These are phyloP conservation scores for Rhizopus delemar DNA, from an alignment of 371 early-diverging fungal species.

Conservation along the genomic window DNA sequence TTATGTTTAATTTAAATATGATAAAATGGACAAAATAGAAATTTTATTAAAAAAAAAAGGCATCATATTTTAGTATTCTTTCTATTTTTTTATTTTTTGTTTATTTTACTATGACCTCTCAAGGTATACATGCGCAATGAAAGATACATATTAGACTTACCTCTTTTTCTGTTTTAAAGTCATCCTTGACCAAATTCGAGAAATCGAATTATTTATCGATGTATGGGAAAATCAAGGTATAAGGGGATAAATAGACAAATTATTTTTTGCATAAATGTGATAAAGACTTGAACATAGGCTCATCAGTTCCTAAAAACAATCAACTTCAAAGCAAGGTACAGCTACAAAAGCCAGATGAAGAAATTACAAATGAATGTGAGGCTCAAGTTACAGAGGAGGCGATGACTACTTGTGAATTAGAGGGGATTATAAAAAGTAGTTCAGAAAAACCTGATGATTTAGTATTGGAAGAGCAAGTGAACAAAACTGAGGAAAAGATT, in stretches of 20 bases:
- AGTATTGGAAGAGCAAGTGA: too few relatives aligned
- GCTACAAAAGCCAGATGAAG: constrained; percentile 3
- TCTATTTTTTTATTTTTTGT: background rate
- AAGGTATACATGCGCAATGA: background rate
- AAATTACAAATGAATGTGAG: background rate
- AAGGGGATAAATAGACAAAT: constrained; percentile 3
- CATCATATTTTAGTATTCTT: constrained; percentile 1
- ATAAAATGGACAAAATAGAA: constrained; percentile 4
- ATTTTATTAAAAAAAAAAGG: background rate
- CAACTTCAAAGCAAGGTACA: background rate
- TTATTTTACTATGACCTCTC: constrained; percentile 1
- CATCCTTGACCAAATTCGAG: constrained; percentile 33
- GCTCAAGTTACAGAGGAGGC: background rate
- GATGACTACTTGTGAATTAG: background rate
- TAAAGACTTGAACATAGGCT: background rate
- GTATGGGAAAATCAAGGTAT: constrained; percentile 28
- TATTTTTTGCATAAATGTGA: background rate
- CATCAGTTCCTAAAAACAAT: background rate
- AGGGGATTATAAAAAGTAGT: background rate
- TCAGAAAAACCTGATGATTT: background rate
- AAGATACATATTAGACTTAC: background rate
- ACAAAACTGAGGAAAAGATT: background rate
- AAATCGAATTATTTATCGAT: constrained; percentile 39
- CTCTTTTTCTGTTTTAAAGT: constrained; percentile 10
- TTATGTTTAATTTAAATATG: constrained; percentile 1